phyloP scores from a whole-genome alignment of 164 flowering plant species.

The Dillenia turbinata region DNA sequence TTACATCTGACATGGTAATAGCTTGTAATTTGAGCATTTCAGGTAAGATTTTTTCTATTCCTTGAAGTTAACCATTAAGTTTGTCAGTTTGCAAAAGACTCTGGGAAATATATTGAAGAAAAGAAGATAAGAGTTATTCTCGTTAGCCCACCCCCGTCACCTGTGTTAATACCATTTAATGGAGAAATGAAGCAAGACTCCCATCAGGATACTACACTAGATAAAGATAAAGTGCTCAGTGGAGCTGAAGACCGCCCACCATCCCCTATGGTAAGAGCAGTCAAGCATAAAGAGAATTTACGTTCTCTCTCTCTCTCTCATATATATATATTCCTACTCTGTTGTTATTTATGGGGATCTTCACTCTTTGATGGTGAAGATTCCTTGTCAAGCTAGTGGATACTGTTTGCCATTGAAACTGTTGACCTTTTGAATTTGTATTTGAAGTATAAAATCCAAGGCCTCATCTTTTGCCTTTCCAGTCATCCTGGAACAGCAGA shows the following conservation, averaged over 20 bases:
- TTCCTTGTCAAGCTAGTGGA: too few relatives aligned
- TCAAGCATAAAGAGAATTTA: too few relatives aligned
- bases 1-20: conserved; percentile 53
- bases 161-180: conserved; percentile 40
- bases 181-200: conserved; percentile 27
- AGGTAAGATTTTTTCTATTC: conserved; percentile 4
- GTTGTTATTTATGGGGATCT: too few relatives aligned
- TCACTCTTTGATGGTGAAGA: too few relatives aligned
- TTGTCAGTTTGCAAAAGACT: conserved; percentile 67
- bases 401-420: conserved; percentile 12
- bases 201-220: too few relatives aligned
- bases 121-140: conserved; percentile 67
- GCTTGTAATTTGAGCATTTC: conserved; percentile 3
- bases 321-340: too few relatives aligned
- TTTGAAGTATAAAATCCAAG: conserved; percentile 5
- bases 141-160: conserved; percentile 52
- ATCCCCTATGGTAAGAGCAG: conserved; percentile 22
- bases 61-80: conserved; percentile 10
- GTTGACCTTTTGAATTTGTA: conserved; percentile 8
- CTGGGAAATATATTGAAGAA: conserved; percentile 60
- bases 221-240: conserved; percentile 10
- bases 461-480: too few relatives aligned
- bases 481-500: background rate
- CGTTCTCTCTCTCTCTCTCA: too few relatives aligned
- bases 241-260: conserved; percentile 19